Percentiles rank a stretch among this genome's conserved stretches.
Conservation (phyloP, 768 basidiomycete species). For the Hygrophoropsis aurantiaca region DNA sequence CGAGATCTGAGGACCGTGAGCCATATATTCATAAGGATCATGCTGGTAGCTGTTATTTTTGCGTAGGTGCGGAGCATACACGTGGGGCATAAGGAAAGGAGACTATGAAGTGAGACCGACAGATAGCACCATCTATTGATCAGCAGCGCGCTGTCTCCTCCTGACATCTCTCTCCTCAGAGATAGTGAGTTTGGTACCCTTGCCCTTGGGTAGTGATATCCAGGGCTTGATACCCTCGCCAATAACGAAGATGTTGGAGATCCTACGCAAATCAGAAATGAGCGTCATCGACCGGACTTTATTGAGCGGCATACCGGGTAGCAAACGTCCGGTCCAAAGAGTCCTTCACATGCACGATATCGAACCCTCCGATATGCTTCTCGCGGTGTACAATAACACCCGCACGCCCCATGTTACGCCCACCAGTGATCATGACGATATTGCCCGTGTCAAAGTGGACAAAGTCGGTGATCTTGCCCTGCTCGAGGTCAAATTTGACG, state of each 20-base stretch:
- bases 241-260: slow-evolving; percentile 97
- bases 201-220: slow-evolving; percentile 96
- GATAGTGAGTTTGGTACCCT: slow-evolving; percentile 97
- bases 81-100: slow-evolving; percentile 10
- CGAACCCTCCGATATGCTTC: slow-evolving; percentile 97
- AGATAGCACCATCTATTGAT: slow-evolving; percentile 47
- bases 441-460: slow-evolving; percentile 98
- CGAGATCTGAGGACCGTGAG: neutral
- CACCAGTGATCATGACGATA: slow-evolving; percentile 96
- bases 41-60: slow-evolving; percentile 18
- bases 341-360: slow-evolving; percentile 98
- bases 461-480: slow-evolving; percentile 88
- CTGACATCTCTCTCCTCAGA: slow-evolving; percentile 93
- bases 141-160: slow-evolving; percentile 75
- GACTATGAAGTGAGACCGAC: slow-evolving; percentile 6
- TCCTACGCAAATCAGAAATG: slow-evolving; percentile 42
- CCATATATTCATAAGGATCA: slow-evolving; percentile 13
- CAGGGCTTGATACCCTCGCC: slow-evolving; percentile 95
- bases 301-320: slow-evolving; percentile 70
- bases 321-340: slow-evolving; percentile 94
- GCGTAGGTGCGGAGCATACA: slow-evolving; percentile 15
- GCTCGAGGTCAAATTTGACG: slow-evolving; percentile 94
- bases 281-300: neutral
- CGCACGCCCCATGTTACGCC: slow-evolving; percentile 98
- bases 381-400: slow-evolving; percentile 96